Conservation (phyloP, 306 rosid species). For the Comarum palustre region DNA sequence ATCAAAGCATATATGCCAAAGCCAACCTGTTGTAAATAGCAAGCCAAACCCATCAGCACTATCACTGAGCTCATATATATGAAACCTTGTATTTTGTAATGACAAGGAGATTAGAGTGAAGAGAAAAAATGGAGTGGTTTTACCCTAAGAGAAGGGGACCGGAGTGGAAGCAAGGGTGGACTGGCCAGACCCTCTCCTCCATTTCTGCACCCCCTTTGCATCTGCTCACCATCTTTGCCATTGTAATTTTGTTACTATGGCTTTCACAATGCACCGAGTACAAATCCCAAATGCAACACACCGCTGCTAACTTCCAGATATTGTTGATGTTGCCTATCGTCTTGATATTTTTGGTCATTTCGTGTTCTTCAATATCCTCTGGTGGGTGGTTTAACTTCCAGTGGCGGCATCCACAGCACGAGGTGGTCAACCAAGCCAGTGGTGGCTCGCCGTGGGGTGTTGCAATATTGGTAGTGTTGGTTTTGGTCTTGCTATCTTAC, state of each 20-base stretch:
- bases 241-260: conserved; percentile 61
- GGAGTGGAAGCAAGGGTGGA: conserved; percentile 64
- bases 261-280: conserved; percentile 47
- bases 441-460: conserved; percentile 46
- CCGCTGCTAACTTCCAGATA: conserved; percentile 46
- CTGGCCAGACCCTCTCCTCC: conserved; percentile 44
- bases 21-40: conserved; percentile 26
- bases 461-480: conserved; percentile 34
- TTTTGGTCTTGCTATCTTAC: conserved; percentile 42
- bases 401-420: conserved; percentile 14
- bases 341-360: conserved; percentile 42
- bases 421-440: conserved; percentile 20
- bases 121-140: conserved; percentile 55
- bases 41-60: conserved; percentile 20
- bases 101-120: neutral
- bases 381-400: conserved; percentile 32
- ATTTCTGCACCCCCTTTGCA: conserved; percentile 58
- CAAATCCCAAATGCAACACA: conserved; percentile 37
- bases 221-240: conserved; percentile 54
- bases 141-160: conserved; percentile 56
- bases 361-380: conserved; percentile 41
- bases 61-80: neutral
- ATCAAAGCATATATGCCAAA: conserved; percentile 75
- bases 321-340: conserved; percentile 50
- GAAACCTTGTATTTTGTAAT: neutral